Evolutionary conservation across 805 yeast genomes (phyloP).

Genomic region (Candida succiphila): DNA sequence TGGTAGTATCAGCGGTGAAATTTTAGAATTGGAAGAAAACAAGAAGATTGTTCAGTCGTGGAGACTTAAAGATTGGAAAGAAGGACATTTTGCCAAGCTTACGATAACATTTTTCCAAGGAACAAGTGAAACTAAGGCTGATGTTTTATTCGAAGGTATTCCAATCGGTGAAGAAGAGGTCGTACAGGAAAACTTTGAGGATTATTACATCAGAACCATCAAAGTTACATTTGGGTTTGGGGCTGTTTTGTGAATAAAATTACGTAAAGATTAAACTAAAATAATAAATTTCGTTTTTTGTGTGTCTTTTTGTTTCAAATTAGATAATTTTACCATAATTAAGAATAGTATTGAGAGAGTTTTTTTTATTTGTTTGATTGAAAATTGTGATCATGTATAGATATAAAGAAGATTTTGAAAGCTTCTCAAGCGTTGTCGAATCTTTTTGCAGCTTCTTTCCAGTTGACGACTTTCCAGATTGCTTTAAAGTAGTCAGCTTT

Average conservation of each 20-base stretch:
- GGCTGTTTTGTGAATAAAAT: slow-evolving; percentile 55
- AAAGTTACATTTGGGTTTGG: slow-evolving; percentile 94
- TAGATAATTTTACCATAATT: too few relatives aligned
- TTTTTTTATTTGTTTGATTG: too few relatives aligned
- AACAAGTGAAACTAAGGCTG: slow-evolving; percentile 72
- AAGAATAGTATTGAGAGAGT: not conserved
- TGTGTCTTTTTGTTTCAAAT: not conserved
- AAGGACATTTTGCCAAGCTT: slow-evolving; percentile 69
- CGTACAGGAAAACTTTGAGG: slow-evolving; percentile 77
- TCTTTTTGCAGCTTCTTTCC: slow-evolving; percentile 83
- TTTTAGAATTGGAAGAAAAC: slow-evolving; percentile 48
- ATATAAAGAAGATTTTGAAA: too few relatives aligned
- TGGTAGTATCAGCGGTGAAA: slow-evolving; percentile 73
- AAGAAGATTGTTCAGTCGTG: slow-evolving; percentile 63
- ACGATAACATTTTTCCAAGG: slow-evolving; percentile 64
- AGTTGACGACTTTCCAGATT: slow-evolving; percentile 89
- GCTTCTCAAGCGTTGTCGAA: too few relatives aligned
- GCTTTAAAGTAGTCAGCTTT: slow-evolving; percentile 90
- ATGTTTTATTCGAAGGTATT: slow-evolving; percentile 74
- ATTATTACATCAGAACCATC: slow-evolving; percentile 81
- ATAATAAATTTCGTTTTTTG: slow-evolving; percentile 1
- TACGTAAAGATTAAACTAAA: too few relatives aligned
- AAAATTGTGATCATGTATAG: too few relatives aligned
- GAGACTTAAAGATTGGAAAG: slow-evolving; percentile 86
- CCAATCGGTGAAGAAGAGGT: slow-evolving; percentile 94